A percentile compares a stretch with the other conserved stretches of the same genome.
These are phyloP conservation scores for Mortierella sp. DNA, from an alignment of 371 early-diverging fungal genomes.

Conservation along the genomic window DNA sequence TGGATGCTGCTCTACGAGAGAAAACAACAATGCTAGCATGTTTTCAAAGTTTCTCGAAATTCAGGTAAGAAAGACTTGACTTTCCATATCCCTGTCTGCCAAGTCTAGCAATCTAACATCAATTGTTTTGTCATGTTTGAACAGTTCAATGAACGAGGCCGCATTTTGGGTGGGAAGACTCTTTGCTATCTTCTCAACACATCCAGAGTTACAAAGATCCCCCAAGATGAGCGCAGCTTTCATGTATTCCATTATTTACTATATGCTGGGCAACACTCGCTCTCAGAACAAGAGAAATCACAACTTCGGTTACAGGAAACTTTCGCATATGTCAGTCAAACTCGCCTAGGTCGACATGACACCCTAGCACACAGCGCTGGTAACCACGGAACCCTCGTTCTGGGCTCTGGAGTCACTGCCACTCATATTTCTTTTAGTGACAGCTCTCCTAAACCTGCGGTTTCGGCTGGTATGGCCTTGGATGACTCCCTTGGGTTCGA, in stretches of 20 bases:
- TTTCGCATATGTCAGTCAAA: conserved; percentile 60
- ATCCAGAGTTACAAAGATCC: conserved; percentile 73
- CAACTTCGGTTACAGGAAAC: conserved; percentile 60
- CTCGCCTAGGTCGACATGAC: conserved; percentile 60
- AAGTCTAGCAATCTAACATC: not conserved
- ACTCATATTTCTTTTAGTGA: not conserved
- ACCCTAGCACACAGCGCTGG: conserved; percentile 3
- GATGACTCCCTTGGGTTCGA: conserved; percentile 68
- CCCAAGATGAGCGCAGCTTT: conserved; percentile 84
- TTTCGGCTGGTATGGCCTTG: conserved; percentile 39
- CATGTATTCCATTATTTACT: conserved; percentile 92
- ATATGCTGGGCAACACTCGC: conserved; percentile 44
- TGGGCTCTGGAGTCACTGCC: not conserved
- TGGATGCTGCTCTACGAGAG: conserved; percentile 78
- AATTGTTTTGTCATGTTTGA: not conserved
- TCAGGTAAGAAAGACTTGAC: conserved; percentile 24
- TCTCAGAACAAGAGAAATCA: conserved; percentile 58
- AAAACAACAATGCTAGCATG: conserved; percentile 75
- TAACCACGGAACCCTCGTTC: no score
- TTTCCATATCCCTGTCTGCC: not conserved
- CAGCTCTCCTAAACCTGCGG: not conserved
- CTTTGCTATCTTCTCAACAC: conserved; percentile 92
- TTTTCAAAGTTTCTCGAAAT: conserved; percentile 55
- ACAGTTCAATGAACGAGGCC: conserved; percentile 86
- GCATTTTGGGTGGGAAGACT: conserved; percentile 87